Conservation (phyloP, 2,329 filamentous ascomycete genomes). For the Decorospora gaudefroyi region DNA sequence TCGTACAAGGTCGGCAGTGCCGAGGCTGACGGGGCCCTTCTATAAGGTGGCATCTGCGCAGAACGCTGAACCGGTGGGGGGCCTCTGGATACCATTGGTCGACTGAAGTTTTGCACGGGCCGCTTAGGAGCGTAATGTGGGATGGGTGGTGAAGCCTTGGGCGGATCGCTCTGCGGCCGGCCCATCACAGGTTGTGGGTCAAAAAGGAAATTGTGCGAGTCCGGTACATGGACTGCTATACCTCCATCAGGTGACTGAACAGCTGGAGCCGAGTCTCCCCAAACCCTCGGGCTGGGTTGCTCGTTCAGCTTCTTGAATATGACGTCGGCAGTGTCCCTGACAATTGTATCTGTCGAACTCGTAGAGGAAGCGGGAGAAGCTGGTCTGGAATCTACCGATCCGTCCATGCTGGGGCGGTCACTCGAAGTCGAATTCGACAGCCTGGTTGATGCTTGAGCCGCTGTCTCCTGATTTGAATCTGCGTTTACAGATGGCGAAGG, state of each 20-base stretch:
- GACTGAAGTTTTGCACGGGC: conserved; percentile 33
- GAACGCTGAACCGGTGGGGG: conserved; percentile 16
- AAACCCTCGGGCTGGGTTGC: conserved; percentile 21
- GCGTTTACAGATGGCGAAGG: conserved; percentile 8
- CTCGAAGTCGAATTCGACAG: conserved; percentile 10
- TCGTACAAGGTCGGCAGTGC: conserved; percentile 42
- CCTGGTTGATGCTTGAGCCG: conserved; percentile 9
- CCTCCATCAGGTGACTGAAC: conserved; percentile 17
- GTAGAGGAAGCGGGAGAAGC: conserved; percentile 31
- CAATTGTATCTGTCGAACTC: conserved; percentile 26
- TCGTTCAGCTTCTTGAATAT: conserved; percentile 38
- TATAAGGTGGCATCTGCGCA: conserved; percentile 17
- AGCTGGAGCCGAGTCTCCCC: conserved; percentile 19
- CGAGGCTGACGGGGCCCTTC: conserved; percentile 20
- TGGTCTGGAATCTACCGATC: conserved; percentile 14
- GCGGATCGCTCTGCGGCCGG: conserved; percentile 15
- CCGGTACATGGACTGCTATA: conserved; percentile 23
- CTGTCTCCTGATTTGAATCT: conserved; percentile 2
- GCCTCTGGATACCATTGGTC: conserved; percentile 18
- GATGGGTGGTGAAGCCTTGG: conserved; percentile 12
- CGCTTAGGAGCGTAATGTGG: conserved; percentile 23
- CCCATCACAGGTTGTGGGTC: conserved; percentile 13
- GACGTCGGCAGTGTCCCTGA: conserved; percentile 34
- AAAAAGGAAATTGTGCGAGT: conserved; percentile 39
- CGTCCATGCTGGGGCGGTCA: conserved; percentile 13